These are phyloP conservation scores for Gardenia jasminoides DNA, from an alignment of 257 asterid genomes.

Conservation along the genomic window DNA sequence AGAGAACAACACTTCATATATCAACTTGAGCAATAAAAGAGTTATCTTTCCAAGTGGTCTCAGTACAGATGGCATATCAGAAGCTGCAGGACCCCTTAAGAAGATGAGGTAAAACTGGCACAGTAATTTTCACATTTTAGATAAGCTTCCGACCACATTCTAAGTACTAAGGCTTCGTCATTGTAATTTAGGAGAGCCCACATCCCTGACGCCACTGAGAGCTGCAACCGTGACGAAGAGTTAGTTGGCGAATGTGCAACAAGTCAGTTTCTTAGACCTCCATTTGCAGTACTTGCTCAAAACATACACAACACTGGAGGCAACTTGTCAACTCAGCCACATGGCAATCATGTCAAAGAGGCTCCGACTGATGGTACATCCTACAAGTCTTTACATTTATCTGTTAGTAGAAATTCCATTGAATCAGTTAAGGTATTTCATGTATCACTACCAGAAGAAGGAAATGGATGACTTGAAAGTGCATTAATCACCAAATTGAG, in stretches of 20 bases:
- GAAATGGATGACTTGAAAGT: slow-evolving; percentile 13
- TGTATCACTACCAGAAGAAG: slow-evolving; percentile 19
- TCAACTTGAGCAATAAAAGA: slow-evolving; percentile 84
- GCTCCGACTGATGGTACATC: slow-evolving; percentile 30
- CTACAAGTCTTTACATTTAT: not conserved
- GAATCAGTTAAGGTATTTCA: not conserved
- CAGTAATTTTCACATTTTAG: slow-evolving; percentile 11
- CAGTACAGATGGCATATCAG: slow-evolving; percentile 44
- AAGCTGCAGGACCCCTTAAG: slow-evolving; percentile 53
- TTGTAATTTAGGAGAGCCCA: slow-evolving; percentile 44
- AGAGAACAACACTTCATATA: slow-evolving; percentile 62
- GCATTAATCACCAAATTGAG: not conserved
- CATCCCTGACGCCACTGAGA: slow-evolving; percentile 35
- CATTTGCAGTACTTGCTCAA: slow-evolving; percentile 64
- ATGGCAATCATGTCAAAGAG: slow-evolving; percentile 34
- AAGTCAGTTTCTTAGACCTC: slow-evolving; percentile 57
- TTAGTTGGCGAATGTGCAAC: slow-evolving; percentile 41
- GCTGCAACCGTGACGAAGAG: slow-evolving; percentile 37
- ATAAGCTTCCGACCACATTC: slow-evolving; percentile 6
- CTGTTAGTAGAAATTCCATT: not conserved
- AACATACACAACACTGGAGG: slow-evolving; percentile 41
- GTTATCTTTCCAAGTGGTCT: slow-evolving; percentile 56
- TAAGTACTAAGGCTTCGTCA: slow-evolving; percentile 15
- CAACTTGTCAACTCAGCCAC: slow-evolving; percentile 35
- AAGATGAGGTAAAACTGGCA: slow-evolving; percentile 58